phyloP scores from a whole-genome alignment of 1,284 basidiomycete species.

The Fomitopsis palustris region DNA sequence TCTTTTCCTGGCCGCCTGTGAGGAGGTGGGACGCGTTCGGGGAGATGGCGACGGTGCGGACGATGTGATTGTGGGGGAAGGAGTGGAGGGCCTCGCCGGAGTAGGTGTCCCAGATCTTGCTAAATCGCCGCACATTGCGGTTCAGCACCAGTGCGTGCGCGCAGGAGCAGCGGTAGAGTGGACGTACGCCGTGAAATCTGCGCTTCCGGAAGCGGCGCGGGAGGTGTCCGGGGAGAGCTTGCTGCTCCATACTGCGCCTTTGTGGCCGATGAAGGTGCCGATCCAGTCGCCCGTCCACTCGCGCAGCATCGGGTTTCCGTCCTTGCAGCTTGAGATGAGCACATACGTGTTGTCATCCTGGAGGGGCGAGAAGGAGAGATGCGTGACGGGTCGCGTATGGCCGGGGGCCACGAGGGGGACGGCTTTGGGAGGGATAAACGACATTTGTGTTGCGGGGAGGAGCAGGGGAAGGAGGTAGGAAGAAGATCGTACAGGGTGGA shows the following conservation, averaged over 20 bases:
- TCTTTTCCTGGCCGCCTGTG: constrained; percentile 98
- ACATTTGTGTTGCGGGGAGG: constrained; percentile 21
- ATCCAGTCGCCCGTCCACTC: constrained; percentile 99
- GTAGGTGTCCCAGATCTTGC: constrained; percentile 98
- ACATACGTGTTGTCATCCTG: constrained; percentile 83
- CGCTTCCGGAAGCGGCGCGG: constrained; percentile 89
- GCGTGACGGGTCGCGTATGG: constrained; percentile 87
- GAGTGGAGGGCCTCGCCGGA: constrained; percentile 85
- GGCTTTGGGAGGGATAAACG: constrained; percentile 48
- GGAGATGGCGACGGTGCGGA: constrained; percentile 89
- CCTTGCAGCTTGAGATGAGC: constrained; percentile 93
- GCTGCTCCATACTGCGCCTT: constrained; percentile 97
- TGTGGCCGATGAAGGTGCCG: constrained; percentile 97
- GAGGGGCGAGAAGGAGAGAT: constrained; percentile 87
- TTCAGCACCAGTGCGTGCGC: constrained; percentile 5
- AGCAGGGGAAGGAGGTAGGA: constrained; percentile 1
- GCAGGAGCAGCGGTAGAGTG: constrained; percentile 2
- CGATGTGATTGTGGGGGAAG: constrained; percentile 97
- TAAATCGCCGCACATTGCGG: constrained; percentile 30
- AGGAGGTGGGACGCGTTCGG: constrained; percentile 65
- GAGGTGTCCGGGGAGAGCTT: constrained; percentile 89
- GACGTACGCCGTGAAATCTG: constrained; percentile 95
- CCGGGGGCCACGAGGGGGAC: constrained; percentile 78
- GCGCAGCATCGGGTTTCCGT: constrained; percentile 94
- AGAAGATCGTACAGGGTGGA: constrained; percentile 22